Conservation (phyloP, 495 filamentous ascomycete genomes). For the Daldinia childiae region DNA sequence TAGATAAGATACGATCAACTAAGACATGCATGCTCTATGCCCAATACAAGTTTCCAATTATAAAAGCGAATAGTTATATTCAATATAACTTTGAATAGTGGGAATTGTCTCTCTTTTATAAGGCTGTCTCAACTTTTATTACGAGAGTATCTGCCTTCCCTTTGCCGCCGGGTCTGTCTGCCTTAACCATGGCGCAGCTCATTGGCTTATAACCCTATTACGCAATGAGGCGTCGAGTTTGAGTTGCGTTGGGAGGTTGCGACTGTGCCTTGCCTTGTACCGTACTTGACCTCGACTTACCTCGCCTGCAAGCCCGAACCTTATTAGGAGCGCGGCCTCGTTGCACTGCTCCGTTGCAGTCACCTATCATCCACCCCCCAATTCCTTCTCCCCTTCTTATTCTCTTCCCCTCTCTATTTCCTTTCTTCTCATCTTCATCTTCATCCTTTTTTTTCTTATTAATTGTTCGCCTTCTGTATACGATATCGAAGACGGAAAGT, state of each 20-base stretch:
- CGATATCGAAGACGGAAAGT: background rate
- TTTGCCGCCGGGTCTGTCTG: background rate
- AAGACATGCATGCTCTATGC: background rate
- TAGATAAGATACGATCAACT: background rate
- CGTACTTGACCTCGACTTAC: constrained; percentile 6
- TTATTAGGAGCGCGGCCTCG: constrained; percentile 25
- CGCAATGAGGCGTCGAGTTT: constrained; percentile 38
- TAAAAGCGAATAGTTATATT: background rate
- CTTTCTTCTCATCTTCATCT: constrained; percentile 13
- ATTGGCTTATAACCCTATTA: constrained; percentile 32
- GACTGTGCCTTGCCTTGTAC: constrained; percentile 17
- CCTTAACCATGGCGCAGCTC: constrained; percentile 12
- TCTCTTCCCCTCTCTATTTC: constrained; percentile 4
- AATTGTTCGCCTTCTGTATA: constrained; percentile 1
- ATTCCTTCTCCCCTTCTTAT: constrained; percentile 6
- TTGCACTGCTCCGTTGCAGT: constrained; percentile 26
- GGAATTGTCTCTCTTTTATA: background rate
- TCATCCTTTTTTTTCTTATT: background rate
- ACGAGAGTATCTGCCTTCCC: background rate
- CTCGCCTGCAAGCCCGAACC: constrained; percentile 22
- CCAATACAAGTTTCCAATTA: background rate
- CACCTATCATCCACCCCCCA: constrained; percentile 11
- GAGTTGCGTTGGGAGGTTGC: constrained; percentile 26
- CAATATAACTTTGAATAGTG: constrained; percentile 1
- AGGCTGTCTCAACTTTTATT: background rate